Evolutionary conservation across 192 early-diverging fungal species (phyloP), one percentile per base, ranked within the genome.

Genomic region (Coemansia sp.): DNA sequence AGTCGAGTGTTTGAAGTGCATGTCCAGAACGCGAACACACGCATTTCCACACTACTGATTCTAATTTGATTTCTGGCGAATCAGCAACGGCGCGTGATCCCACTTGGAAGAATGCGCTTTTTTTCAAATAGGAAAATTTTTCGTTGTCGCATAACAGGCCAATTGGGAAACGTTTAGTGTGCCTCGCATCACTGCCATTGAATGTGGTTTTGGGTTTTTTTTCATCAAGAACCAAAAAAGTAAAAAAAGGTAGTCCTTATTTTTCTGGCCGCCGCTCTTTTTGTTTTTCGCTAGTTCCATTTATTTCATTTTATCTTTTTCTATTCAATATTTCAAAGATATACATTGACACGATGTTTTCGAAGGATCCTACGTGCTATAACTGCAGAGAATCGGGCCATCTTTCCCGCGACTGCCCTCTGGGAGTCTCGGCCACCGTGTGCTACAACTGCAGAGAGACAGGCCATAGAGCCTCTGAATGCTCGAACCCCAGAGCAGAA

Each of bases 381-480:
- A 86, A 86, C 67, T 83, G 81, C 73, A 58, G 65, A 24, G 56
- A 74, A 14, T n/a, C 52, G 16, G 83, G 83, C 16, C 85, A 86
- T 54, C 55, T 79, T 6, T 75, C 82, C 18, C 82, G 83, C 30
- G 68, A 62, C 9, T 86, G 85, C 62, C 71, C 83, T 23, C 49
- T 61, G 20, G 74, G 72, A 8, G 67, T 55, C n/a, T 65, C 58
- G 14, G 79, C 74, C 45, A 58, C 58, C 13, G 57, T 36, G 16
- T 86, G 85, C 78, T 82, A 83, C 74, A 82, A 83, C 75, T 86
- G 85, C 66, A 32, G 61, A 3, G 22, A 71, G 36, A 62, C 58
- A 2, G 84, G 83, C n/a, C 84, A 86, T 65, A 53, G 68, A 18
- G 71, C 75, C 45, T 58, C 42, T 24, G 68, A 74, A 8, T 86